Percentiles rank a stretch among this genome's conserved stretches.
phyloP scores from a whole-genome alignment of 257 asterid species.

The Solanum bulbocastanum region DNA sequence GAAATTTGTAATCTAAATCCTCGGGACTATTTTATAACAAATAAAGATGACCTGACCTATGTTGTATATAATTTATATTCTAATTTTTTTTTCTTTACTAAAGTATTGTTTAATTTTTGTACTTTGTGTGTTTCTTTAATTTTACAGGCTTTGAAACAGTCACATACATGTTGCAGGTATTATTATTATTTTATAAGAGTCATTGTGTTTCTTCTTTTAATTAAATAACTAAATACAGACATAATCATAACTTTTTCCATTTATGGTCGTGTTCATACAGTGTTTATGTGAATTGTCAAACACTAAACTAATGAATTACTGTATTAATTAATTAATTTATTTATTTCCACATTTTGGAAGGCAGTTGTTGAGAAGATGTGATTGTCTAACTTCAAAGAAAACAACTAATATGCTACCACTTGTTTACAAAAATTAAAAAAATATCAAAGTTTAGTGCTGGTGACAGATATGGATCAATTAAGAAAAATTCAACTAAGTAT shows the following conservation, averaged over 20 bases:
- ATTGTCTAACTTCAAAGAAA: slow-evolving; percentile 11
- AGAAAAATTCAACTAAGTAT: not conserved
- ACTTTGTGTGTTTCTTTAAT: not conserved
- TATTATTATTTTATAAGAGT: not conserved
- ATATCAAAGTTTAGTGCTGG: not conserved
- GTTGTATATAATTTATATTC: not conserved
- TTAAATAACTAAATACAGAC: not conserved
- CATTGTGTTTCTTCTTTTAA: not conserved
- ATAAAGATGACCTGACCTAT: not conserved
- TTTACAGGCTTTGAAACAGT: slow-evolving; percentile 87
- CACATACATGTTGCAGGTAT: slow-evolving; percentile 91
- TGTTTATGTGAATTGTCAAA: not conserved
- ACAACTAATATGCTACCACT: not conserved
- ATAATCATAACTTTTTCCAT: not conserved
- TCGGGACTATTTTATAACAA: not conserved
- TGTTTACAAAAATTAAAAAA: not conserved
- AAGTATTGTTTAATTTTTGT: not conserved
- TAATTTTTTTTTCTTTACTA: not conserved
- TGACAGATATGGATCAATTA: not conserved
- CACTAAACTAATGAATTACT: not conserved
- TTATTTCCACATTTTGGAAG: not conserved
- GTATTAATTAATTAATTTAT: not conserved
- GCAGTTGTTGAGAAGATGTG: slow-evolving; percentile 4
- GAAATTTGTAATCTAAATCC: not conserved
- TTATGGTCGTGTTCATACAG: not conserved